A percentile compares a stretch with the other conserved stretches of the same genome.
Conservation (phyloP, 768 basidiomycete genomes). For the Mycena sanguinolenta region DNA sequence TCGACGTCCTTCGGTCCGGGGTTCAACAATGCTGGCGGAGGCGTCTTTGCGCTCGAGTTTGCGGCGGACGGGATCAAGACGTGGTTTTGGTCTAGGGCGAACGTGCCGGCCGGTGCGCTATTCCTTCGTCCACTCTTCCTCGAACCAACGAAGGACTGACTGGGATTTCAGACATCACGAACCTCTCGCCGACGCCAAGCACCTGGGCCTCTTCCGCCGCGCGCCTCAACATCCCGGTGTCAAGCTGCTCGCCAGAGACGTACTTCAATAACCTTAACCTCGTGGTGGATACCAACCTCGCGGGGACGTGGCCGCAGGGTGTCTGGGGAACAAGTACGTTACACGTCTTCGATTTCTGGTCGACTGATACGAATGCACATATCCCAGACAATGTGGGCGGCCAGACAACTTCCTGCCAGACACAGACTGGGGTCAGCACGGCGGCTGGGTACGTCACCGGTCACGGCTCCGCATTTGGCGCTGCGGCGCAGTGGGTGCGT, state of each 20-base stretch:
- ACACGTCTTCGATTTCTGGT: neutral
- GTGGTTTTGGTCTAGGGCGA: slow-evolving; percentile 58
- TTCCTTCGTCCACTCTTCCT: slow-evolving; percentile 32
- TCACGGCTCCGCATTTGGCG: slow-evolving; percentile 32
- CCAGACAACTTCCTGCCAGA: slow-evolving; percentile 27
- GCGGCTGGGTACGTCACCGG: slow-evolving; percentile 31
- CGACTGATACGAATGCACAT: neutral
- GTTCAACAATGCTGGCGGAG: slow-evolving; percentile 59
- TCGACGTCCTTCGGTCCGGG: slow-evolving; percentile 53
- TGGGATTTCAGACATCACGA: slow-evolving; percentile 2
- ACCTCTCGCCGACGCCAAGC: slow-evolving; percentile 1
- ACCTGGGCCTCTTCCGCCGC: neutral
- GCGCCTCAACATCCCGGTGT: slow-evolving; percentile 46
- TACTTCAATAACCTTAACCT: slow-evolving; percentile 54
- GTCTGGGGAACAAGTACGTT: slow-evolving; percentile 51
- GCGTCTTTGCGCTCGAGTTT: slow-evolving; percentile 57
- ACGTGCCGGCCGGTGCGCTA: slow-evolving; percentile 51
- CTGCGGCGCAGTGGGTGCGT: slow-evolving; percentile 28
- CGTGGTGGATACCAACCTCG: slow-evolving; percentile 56
- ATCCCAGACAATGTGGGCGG: slow-evolving; percentile 37
- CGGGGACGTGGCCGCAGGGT: slow-evolving; percentile 45
- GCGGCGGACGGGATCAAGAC: slow-evolving; percentile 56
- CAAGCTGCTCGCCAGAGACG: slow-evolving; percentile 45
- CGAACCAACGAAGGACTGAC: neutral
- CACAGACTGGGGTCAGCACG: slow-evolving; percentile 26